These are phyloP conservation scores for Aristolochia fimbriata DNA, from an alignment of 164 flowering plant species.

Conservation along the genomic window DNA sequence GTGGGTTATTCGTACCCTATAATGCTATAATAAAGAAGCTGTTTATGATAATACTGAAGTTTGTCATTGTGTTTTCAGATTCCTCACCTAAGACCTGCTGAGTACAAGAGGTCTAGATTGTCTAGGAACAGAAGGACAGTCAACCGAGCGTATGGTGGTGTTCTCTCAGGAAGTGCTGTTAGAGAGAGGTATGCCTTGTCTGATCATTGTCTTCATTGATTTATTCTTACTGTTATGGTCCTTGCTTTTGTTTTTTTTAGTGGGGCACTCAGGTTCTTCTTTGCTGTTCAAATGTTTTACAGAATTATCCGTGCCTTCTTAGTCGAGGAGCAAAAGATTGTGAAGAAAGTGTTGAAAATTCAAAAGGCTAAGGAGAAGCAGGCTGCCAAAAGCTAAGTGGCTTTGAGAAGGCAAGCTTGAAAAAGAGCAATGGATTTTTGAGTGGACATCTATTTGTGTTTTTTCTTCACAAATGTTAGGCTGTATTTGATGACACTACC, in stretches of 20 bases:
- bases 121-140: constrained; percentile 72
- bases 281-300: background rate
- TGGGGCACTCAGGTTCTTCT: background rate
- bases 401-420: background rate
- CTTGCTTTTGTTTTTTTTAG: background rate
- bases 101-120: constrained; percentile 66
- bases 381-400: constrained; percentile 31
- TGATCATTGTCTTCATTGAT: no score
- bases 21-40: background rate
- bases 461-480: constrained; percentile 20
- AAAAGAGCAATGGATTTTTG: background rate
- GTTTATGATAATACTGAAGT: background rate
- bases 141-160: constrained; percentile 75
- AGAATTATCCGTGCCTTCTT: constrained; percentile 73
- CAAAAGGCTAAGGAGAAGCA: constrained; percentile 71
- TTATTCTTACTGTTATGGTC: no score
- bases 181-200: constrained; percentile 46
- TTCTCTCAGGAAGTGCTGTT: constrained; percentile 62
- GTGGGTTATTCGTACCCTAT: no score
- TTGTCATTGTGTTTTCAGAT: constrained; percentile 27
- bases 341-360: constrained; percentile 77
- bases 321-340: constrained; percentile 74
- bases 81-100: constrained; percentile 79
- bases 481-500: constrained; percentile 4
- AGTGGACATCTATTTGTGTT: constrained; percentile 13